phyloP scores from a whole-genome alignment of 192 early-diverging fungal genomes.

The Linnemannia exigua region DNA sequence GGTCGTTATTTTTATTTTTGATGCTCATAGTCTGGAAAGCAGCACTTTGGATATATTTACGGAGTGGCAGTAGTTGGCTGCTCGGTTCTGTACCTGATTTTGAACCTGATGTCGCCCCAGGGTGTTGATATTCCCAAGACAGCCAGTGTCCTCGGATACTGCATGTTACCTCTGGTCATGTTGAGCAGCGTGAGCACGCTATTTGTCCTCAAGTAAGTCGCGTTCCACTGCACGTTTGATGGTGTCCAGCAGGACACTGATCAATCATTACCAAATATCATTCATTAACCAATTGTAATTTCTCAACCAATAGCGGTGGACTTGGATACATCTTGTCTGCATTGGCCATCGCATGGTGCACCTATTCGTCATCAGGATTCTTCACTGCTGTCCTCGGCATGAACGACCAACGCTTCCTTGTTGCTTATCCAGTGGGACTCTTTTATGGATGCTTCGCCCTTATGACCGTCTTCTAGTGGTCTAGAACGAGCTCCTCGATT shows the following conservation, averaged over 20 bases:
- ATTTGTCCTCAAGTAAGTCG: conserved; percentile 74
- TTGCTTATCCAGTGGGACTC: conserved; percentile 94
- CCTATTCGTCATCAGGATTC: conserved; percentile 93
- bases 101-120: conserved; percentile 94
- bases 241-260: too few species aligned
- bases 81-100: conserved; percentile 84
- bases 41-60: conserved; percentile 98
- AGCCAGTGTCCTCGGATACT: conserved; percentile 97
- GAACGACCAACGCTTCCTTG: conserved; percentile 93
- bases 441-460: conserved; percentile 96
- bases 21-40: conserved; percentile 81
- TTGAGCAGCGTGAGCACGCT: conserved; percentile 83
- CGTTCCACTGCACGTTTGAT: background rate
- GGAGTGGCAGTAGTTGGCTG: conserved; percentile 93
- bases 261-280: too few species aligned
- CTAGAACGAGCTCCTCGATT: background rate
- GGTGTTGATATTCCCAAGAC: conserved; percentile 91
- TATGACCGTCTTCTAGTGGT: conserved; percentile 86
- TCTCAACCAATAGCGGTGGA: conserved; percentile 57
- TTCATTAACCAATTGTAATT: background rate
- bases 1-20: background rate
- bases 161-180: conserved; percentile 94
- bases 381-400: conserved; percentile 94
- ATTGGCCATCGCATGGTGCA: conserved; percentile 93
- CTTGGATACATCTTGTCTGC: conserved; percentile 74